Evolutionary conservation across 257 asterid species (phyloP), one percentile per base, ranked within the genome.

Genomic region (Solanum boliviense): DNA sequence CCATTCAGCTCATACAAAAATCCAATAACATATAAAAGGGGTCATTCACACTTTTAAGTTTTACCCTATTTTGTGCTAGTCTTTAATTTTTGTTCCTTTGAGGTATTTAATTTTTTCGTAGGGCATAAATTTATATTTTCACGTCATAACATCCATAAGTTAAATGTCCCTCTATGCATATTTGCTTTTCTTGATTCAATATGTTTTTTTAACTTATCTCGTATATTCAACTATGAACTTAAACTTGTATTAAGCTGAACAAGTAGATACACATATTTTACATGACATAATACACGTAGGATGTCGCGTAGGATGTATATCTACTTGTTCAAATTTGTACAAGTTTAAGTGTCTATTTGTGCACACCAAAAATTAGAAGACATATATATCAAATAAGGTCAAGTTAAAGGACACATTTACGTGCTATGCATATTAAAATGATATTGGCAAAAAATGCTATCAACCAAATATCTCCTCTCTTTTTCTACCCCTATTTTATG

Each of bases 361-460:
- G 1, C 10, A 0, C 23, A 16, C 0, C 0, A 52, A 52, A 13
- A 48, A 0, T 46, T 13, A 48, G 7, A 48, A 18, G 23, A 18
- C 4, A 18, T 18, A 18, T 52, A 18, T 52, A 1, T 18, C n/a
- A 52, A 52, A 52, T 52, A 18, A 6, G 7, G 0, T 6, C 4
- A 52, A 18, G n/a, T 52, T 18, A 52, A 52, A 52, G 0, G 1
- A 2, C 10, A 52, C 2, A 0, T 0, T 52, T 52, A 52, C 4
- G 4, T 52, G n/a, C 0, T 52, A 52, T 18, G 4, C 0, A 0
- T 7, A 52, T 52, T 52, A 16, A 52, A 52, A 36, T 18, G 1
- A 13, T 20, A 9, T 10, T 9, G 5, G 82, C 48, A 34, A 73
- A 34, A 11, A 20, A 6, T 10, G 46, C 0, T 5, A 73, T 34